Evolutionary conservation across 768 basidiomycete species (phyloP).

Genomic region (Ramaria sp.): DNA sequence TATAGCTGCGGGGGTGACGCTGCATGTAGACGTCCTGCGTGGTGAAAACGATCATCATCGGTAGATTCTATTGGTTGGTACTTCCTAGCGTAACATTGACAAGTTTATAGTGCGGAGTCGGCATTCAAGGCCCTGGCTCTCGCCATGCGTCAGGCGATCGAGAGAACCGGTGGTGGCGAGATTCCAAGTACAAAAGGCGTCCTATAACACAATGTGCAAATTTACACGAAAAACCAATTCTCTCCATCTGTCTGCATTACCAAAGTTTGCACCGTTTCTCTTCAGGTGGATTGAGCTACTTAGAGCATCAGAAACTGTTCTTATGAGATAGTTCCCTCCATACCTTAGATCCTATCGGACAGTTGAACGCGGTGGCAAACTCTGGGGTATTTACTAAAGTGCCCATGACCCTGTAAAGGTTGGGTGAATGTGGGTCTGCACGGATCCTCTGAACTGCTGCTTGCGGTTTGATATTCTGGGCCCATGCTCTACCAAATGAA

Average conservation of each 20-base stretch:
- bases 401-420: constrained; percentile 70
- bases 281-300: constrained; percentile 69
- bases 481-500: constrained; percentile 84
- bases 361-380: constrained; percentile 83
- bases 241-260: constrained; percentile 23
- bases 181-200: constrained; percentile 98
- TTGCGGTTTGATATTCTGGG: constrained; percentile 65
- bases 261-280: constrained; percentile 77
- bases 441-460: constrained; percentile 70
- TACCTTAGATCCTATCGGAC: constrained; percentile 65
- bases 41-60: constrained; percentile 98
- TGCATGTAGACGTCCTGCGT: constrained; percentile 89
- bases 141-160: constrained; percentile 91
- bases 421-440: constrained; percentile 84
- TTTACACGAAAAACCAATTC: not conserved
- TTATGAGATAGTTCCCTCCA: constrained; percentile 13
- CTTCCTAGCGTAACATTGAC: not conserved
- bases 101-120: constrained; percentile 67
- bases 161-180: constrained; percentile 78
- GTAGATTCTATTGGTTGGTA: constrained; percentile 30
- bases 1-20: constrained; percentile 87
- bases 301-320: not conserved
- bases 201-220: constrained; percentile 27
- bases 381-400: constrained; percentile 80
- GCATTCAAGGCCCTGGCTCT: constrained; percentile 97